Conservation (phyloP, 192 early-diverging fungal species). For the Gigaspora rosea region DNA sequence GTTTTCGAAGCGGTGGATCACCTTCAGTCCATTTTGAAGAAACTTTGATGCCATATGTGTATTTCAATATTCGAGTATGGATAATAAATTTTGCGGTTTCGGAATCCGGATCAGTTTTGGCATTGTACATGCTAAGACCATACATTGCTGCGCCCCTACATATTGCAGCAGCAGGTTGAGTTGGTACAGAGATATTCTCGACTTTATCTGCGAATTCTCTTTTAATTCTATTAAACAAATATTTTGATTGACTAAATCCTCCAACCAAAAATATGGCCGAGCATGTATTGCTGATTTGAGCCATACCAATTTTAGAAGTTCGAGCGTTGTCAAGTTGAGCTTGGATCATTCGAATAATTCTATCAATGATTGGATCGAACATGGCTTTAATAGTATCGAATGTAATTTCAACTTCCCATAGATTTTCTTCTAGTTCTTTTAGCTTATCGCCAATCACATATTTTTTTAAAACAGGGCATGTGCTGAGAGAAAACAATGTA, state of each 20-base stretch:
- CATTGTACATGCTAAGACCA: background rate
- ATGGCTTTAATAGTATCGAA: background rate
- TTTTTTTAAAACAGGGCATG: slow-evolving; percentile 5
- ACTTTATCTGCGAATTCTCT: slow-evolving; percentile 47
- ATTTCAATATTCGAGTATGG: background rate
- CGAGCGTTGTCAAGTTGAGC: slow-evolving; percentile 36
- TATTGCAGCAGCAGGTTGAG: slow-evolving; percentile 47
- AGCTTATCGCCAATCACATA: background rate
- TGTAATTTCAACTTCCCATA: slow-evolving; percentile 3
- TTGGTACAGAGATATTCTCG: slow-evolving; percentile 45
- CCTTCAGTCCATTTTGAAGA: too few relatives aligned
- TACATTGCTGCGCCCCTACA: slow-evolving; percentile 51
- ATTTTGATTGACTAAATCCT: slow-evolving; percentile 27
- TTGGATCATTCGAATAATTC: background rate
- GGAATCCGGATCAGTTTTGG: too few relatives aligned
- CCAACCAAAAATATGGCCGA: slow-evolving; percentile 54
- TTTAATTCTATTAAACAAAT: slow-evolving; percentile 52
- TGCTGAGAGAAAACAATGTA: too few relatives aligned
- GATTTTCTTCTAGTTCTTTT: background rate
- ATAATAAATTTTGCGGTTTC: background rate
- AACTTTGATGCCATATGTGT: background rate
- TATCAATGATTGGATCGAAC: background rate
- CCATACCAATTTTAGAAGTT: slow-evolving; percentile 20
- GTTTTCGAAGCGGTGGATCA: too few relatives aligned
- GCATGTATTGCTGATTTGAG: slow-evolving; percentile 9